A percentile compares a stretch with the other conserved stretches of the same genome.
These are phyloP conservation scores for Aureobasidium sp. DNA, from an alignment of 2,329 filamentous ascomycete genomes.

Conservation along the genomic window DNA sequence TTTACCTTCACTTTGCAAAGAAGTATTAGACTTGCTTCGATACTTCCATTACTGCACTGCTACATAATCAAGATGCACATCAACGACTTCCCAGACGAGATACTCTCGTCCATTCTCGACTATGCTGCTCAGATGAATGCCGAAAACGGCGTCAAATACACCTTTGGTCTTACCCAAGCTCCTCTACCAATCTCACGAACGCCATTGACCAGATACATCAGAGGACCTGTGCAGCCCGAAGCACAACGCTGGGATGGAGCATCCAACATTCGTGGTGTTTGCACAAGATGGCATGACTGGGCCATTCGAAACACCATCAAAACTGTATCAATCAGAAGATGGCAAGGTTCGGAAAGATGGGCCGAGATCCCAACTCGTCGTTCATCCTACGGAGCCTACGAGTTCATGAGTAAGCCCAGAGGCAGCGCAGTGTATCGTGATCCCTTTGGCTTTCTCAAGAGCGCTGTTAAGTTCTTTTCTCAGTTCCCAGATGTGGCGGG, in stretches of 20 bases:
- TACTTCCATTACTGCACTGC: neutral
- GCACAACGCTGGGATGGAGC: slow-evolving; percentile 44
- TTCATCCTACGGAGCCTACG: slow-evolving; percentile 35
- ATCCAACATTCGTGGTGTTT: slow-evolving; percentile 39
- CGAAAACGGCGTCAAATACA: slow-evolving; percentile 39
- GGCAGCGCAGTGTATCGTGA: slow-evolving; percentile 44
- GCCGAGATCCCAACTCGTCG: slow-evolving; percentile 37
- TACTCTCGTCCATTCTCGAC: slow-evolving; percentile 43
- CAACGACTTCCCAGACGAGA: slow-evolving; percentile 43
- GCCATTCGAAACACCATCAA: slow-evolving; percentile 42
- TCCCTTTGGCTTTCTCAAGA: slow-evolving; percentile 40
- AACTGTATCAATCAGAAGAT: slow-evolving; percentile 42
- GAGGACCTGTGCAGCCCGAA: slow-evolving; percentile 42
- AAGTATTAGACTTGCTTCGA: neutral
- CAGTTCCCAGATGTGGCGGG: slow-evolving; percentile 36
- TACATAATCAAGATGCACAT: slow-evolving; percentile 25
- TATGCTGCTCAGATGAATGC: slow-evolving; percentile 40
- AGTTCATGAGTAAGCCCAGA: slow-evolving; percentile 37
- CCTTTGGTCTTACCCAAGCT: slow-evolving; percentile 44
- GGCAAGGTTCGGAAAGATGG: slow-evolving; percentile 46
- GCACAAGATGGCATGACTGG: slow-evolving; percentile 45
- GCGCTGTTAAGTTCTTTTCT: slow-evolving; percentile 38
- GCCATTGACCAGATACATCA: slow-evolving; percentile 40
- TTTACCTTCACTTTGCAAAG: neutral
- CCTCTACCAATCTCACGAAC: slow-evolving; percentile 37